phyloP scores from a whole-genome alignment of 495 filamentous ascomycete genomes.

The Chaetomium tenue region DNA sequence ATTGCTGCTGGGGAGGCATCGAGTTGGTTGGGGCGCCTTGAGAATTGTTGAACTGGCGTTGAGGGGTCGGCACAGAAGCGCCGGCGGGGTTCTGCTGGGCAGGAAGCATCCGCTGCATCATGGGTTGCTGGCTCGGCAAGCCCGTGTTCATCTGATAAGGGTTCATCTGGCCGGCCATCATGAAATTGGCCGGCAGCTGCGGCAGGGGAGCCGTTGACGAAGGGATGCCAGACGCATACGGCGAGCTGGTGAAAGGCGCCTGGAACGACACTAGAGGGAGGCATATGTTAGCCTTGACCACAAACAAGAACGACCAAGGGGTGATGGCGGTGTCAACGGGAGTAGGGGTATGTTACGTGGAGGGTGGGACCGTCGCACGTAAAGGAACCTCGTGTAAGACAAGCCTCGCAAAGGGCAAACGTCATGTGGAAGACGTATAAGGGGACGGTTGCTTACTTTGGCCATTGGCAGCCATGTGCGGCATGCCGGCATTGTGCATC shows the following conservation, averaged over 20 bases:
- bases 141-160: conserved; percentile 42
- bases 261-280: conserved; percentile 51
- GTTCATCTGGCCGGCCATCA: conserved; percentile 45
- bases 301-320: conserved; percentile 9
- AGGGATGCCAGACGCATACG: conserved; percentile 48
- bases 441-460: conserved; percentile 45
- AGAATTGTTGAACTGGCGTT: conserved; percentile 39
- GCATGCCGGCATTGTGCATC: conserved; percentile 55
- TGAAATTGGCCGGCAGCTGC: conserved; percentile 51
- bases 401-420: conserved; percentile 14
- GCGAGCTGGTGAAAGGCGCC: conserved; percentile 51
- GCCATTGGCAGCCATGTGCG: conserved; percentile 52
- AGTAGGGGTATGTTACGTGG: not conserved
- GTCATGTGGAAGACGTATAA: conserved; percentile 2
- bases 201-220: conserved; percentile 45
- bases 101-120: conserved; percentile 49
- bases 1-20: conserved; percentile 34
- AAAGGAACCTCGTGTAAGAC: conserved; percentile 16
- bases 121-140: conserved; percentile 41
- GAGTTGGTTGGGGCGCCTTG: conserved; percentile 40
- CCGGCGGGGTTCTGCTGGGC: conserved; percentile 38
- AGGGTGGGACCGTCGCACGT: conserved; percentile 12
- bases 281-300: conserved; percentile 25
- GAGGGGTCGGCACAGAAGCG: conserved; percentile 43
- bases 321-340: not conserved